Evolutionary conservation across 495 filamentous ascomycete genomes (phyloP).

Genomic region (Hyaloscypha hepaticicola): DNA sequence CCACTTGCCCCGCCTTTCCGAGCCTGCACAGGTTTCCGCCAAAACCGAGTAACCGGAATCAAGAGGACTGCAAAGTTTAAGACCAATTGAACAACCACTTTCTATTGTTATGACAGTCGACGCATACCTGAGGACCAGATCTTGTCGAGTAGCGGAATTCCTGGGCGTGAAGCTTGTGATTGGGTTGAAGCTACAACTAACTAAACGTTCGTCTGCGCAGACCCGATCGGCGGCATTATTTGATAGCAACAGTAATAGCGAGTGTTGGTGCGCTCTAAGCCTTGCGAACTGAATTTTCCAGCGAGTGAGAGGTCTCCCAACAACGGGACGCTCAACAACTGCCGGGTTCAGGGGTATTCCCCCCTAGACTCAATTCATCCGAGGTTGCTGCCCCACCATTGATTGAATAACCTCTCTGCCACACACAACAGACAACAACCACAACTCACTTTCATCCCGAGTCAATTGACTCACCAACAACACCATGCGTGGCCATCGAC

Average conservation of each 20-base stretch:
- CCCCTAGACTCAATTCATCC: constrained; percentile 2
- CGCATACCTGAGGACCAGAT: background rate
- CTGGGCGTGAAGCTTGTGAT: background rate
- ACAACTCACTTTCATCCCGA: background rate
- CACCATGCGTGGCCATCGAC: constrained; percentile 24
- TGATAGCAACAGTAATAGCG: background rate
- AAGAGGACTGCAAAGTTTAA: too few species aligned
- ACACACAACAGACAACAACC: constrained; percentile 13
- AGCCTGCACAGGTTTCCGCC: too few species aligned
- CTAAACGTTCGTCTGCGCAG: background rate
- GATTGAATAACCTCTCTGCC: background rate
- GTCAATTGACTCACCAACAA: constrained; percentile 8
- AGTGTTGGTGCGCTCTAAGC: background rate
- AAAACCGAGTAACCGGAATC: too few species aligned
- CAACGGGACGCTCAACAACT: background rate
- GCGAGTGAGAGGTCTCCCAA: background rate
- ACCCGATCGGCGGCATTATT: background rate
- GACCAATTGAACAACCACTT: background rate
- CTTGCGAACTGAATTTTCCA: background rate
- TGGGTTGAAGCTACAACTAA: background rate
- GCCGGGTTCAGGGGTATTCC: background rate
- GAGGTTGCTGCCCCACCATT: constrained; percentile 9
- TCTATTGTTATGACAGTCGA: background rate
- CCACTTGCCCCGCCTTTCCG: background rate
- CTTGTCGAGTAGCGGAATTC: background rate